phyloP scores from a whole-genome alignment of 176 grass and related monocot species.

The Puya raimondii region DNA sequence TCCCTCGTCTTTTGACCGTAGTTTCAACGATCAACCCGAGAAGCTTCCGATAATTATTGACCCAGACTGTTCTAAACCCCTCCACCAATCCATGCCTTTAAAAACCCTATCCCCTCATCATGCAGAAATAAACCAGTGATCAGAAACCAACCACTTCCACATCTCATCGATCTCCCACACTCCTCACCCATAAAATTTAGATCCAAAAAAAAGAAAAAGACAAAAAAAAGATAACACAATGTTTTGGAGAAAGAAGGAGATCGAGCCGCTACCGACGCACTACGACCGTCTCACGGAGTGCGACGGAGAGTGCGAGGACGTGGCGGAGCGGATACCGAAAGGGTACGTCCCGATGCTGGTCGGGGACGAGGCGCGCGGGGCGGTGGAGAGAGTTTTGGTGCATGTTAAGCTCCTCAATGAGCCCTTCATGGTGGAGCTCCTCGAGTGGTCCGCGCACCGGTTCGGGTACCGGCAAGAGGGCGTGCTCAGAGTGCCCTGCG shows the following conservation, averaged over 20 bases:
- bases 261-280: no score
- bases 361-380: not conserved
- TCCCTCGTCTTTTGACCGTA: no score
- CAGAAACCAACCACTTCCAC: not conserved
- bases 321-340: not conserved
- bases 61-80: not conserved
- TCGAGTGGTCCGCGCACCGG: slow-evolving; percentile 9
- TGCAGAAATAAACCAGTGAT: not conserved
- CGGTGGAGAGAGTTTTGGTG: slow-evolving; percentile 9
- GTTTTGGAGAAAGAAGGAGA: no score
- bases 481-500: slow-evolving; percentile 32
- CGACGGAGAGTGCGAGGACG: no score
- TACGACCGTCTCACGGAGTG: no score
- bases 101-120: not conserved
- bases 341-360: slow-evolving; percentile 26
- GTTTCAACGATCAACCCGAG: no score
- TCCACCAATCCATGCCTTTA: not conserved
- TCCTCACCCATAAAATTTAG: not conserved
- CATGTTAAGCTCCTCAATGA: not conserved
- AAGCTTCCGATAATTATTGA: not conserved
- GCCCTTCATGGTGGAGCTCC: not conserved
- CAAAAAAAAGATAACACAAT: not conserved
- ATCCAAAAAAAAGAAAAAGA: not conserved
- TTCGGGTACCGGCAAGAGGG: slow-evolving; percentile 24
- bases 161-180: not conserved